Evolutionary conservation across 805 yeast genomes (phyloP).

Genomic region (Kluyveromyces aestuarii): DNA sequence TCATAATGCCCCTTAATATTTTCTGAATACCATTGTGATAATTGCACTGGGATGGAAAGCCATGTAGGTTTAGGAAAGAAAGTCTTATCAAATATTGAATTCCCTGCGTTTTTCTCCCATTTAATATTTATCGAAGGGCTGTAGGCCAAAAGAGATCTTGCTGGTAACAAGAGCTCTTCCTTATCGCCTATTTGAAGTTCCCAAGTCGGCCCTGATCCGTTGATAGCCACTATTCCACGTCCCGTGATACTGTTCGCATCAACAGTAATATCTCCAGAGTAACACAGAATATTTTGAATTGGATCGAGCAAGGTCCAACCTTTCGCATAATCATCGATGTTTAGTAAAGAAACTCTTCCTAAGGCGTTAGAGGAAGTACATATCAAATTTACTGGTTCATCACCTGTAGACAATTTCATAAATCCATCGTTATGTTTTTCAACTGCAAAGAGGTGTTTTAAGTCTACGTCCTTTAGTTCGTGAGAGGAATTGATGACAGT

Average conservation of each 20-base stretch:
- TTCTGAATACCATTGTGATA: constrained; percentile 3
- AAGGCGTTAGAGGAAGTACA: constrained; percentile 21
- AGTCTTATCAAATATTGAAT: background rate
- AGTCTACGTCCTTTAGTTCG: constrained; percentile 1
- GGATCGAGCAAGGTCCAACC: constrained; percentile 18
- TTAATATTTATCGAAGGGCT: constrained; percentile 2
- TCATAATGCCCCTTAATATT: constrained; percentile 7
- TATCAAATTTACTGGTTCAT: constrained; percentile 21
- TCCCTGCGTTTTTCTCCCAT: constrained; percentile 7
- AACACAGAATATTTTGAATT: constrained; percentile 13
- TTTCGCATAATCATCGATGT: constrained; percentile 14
- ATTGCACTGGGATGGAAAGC: constrained; percentile 4
- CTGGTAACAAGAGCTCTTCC: constrained; percentile 20
- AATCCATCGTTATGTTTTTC: constrained; percentile 7
- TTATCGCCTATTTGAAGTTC: constrained; percentile 14
- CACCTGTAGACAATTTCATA: constrained; percentile 11
- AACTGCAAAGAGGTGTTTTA: constrained; percentile 7
- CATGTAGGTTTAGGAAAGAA: background rate
- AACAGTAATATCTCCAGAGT: constrained; percentile 17
- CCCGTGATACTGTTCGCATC: constrained; percentile 14
- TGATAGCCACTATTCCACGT: constrained; percentile 23
- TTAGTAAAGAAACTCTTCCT: constrained; percentile 18
- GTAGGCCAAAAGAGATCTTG: constrained; percentile 14
- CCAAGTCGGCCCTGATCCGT: constrained; percentile 25
- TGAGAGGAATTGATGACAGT: constrained; percentile 10